phyloP scores from a whole-genome alignment of 2,329 filamentous ascomycete species.

The Fusarium sp. region DNA sequence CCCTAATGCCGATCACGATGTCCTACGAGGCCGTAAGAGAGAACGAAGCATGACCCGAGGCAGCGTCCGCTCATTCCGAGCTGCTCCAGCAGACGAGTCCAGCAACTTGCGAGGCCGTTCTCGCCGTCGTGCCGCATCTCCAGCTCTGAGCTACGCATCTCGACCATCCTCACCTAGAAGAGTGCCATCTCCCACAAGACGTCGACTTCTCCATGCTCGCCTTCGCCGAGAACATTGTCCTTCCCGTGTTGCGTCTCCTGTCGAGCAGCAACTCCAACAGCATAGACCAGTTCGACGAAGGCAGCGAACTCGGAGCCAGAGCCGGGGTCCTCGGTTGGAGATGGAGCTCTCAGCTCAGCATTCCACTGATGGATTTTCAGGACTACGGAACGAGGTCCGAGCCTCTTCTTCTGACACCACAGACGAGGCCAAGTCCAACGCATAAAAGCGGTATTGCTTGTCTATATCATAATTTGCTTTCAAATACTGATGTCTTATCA shows the following conservation, averaged over 20 bases:
- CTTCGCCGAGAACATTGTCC: constrained; percentile 58
- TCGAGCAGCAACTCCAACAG: constrained; percentile 45
- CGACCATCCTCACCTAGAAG: constrained; percentile 49
- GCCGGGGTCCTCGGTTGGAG: constrained; percentile 49
- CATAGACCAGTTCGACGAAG: constrained; percentile 47
- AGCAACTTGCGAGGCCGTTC: constrained; percentile 57
- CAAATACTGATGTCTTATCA: neutral
- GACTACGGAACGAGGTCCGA: constrained; percentile 50
- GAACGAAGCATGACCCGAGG: constrained; percentile 52
- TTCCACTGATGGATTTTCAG: constrained; percentile 45
- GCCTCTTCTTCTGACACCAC: constrained; percentile 38
- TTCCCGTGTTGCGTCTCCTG: constrained; percentile 51
- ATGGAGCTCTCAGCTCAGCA: constrained; percentile 42
- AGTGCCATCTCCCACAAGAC: constrained; percentile 54
- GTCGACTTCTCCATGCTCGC: constrained; percentile 54
- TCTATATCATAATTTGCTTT: neutral
- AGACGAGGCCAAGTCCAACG: constrained; percentile 23
- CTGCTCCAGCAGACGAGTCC: constrained; percentile 51
- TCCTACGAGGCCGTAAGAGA: constrained; percentile 53
- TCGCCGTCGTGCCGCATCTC: constrained; percentile 53
- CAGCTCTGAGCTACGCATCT: constrained; percentile 45
- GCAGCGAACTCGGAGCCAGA: constrained; percentile 53
- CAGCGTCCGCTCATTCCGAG: constrained; percentile 46
- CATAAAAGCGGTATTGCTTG: constrained; percentile 3
- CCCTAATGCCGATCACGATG: constrained; percentile 44